Evolutionary conservation across 768 basidiomycete genomes (phyloP).

Genomic region (Pleurotus djamor): DNA sequence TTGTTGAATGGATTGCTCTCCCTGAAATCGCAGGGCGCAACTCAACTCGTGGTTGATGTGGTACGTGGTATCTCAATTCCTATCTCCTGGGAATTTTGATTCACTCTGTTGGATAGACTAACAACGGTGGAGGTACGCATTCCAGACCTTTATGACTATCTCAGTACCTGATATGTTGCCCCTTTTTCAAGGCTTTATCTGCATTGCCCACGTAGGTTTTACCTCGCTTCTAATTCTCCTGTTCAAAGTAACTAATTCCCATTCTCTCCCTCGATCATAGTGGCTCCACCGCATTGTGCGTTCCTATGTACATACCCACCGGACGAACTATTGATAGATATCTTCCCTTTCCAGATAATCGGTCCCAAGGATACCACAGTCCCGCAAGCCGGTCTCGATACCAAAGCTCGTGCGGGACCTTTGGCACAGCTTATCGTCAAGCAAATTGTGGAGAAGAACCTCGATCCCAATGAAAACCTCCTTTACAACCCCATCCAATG

Average conservation of each 20-base stretch:
- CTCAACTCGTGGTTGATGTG: slow-evolving; percentile 58
- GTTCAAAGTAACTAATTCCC: neutral
- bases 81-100: neutral
- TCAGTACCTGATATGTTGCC: neutral
- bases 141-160: neutral
- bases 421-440: slow-evolving; percentile 35
- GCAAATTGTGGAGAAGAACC: slow-evolving; percentile 32
- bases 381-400: slow-evolving; percentile 58
- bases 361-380: slow-evolving; percentile 44
- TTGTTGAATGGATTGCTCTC: slow-evolving; percentile 45
- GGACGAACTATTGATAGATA: neutral
- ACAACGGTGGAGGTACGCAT: slow-evolving; percentile 44
- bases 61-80: slow-evolving; percentile 23
- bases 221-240: neutral
- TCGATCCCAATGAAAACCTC: slow-evolving; percentile 41
- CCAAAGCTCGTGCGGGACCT: slow-evolving; percentile 31
- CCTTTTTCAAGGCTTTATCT: slow-evolving; percentile 41
- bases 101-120: slow-evolving; percentile 26
- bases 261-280: slow-evolving; percentile 13
- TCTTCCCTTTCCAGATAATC: neutral
- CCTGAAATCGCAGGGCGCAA: slow-evolving; percentile 45
- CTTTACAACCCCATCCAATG: slow-evolving; percentile 52
- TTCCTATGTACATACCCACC: neutral
- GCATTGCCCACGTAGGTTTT: slow-evolving; percentile 47
- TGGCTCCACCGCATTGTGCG: slow-evolving; percentile 35